Evolutionary conservation across 2,329 filamentous ascomycete genomes (phyloP).

Genomic region (Exophiala sp.): DNA sequence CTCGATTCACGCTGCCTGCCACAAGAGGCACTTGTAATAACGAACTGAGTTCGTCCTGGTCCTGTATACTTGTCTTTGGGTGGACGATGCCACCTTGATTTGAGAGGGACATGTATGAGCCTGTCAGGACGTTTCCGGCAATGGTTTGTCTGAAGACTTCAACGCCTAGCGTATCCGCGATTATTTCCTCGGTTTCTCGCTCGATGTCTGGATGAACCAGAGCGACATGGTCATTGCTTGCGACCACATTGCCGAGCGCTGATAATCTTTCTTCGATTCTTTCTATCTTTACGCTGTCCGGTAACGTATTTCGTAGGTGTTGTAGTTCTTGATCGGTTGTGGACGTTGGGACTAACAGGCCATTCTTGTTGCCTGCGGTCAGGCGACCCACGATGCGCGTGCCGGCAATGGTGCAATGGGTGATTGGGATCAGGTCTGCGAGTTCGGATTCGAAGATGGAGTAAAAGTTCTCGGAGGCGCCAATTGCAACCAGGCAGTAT

Average conservation of each 20-base stretch:
- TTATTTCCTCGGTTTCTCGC: slow-evolving; percentile 97
- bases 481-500: slow-evolving; percentile 89
- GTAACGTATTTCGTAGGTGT: slow-evolving; percentile 91
- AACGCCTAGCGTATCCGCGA: slow-evolving; percentile 76
- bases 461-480: slow-evolving; percentile 98
- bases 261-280: slow-evolving; percentile 96
- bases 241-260: slow-evolving; percentile 94
- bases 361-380: slow-evolving; percentile 94
- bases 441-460: slow-evolving; percentile 97
- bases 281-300: slow-evolving; percentile 88
- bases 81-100: slow-evolving; percentile 97
- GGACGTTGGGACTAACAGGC: slow-evolving; percentile 89
- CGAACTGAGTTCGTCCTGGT: slow-evolving; percentile 94
- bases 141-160: slow-evolving; percentile 76
- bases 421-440: slow-evolving; percentile 95
- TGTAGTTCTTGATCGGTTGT: slow-evolving; percentile 98
- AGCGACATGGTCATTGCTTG: slow-evolving; percentile 73
- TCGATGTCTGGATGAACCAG: slow-evolving; percentile 95
- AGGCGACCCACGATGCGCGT: slow-evolving; percentile 93
- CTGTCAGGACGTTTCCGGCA: slow-evolving; percentile 93
- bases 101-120: slow-evolving; percentile 91
- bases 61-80: slow-evolving; percentile 93
- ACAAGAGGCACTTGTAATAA: slow-evolving; percentile 94
- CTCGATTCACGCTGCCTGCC: slow-evolving; percentile 88
- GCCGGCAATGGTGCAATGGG: slow-evolving; percentile 92